Conservation (phyloP, 257 asterid species). For the Rhazya stricta region DNA sequence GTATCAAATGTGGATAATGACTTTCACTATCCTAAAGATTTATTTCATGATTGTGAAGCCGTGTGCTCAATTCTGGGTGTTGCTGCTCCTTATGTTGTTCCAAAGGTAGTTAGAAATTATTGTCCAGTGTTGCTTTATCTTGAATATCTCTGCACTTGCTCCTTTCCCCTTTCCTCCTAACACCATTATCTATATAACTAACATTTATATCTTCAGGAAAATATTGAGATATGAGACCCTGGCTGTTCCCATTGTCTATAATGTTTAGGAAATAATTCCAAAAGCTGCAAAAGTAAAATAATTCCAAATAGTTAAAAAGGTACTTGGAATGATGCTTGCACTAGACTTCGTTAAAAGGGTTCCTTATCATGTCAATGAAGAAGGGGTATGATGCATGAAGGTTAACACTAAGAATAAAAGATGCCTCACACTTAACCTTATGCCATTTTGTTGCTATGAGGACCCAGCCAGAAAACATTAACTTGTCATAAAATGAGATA, state of each 20-base stretch:
- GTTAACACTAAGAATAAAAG: no score
- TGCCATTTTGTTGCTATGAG: no score
- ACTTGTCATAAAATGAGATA: neutral
- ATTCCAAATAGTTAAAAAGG: neutral
- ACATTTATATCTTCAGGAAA: neutral
- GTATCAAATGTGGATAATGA: conserved; percentile 47
- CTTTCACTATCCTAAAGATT: conserved; percentile 64
- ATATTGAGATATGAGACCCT: neutral
- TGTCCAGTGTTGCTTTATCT: neutral
- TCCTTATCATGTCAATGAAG: neutral
- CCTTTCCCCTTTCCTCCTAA: neutral
- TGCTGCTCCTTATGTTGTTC: conserved; percentile 68
- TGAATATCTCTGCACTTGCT: neutral
- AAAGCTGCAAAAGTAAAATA: neutral
- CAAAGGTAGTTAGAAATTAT: conserved; percentile 53
- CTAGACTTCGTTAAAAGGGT: neutral
- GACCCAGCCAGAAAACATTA: no score
- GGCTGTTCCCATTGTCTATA: neutral
- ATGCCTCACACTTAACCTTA: no score
- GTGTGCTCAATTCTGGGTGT: conserved; percentile 70
- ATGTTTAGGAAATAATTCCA: neutral
- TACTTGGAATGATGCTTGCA: neutral
- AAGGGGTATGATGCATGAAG: neutral
- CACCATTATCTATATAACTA: neutral
- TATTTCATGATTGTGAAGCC: conserved; percentile 70